A percentile compares a stretch with the other conserved stretches of the same genome.
Conservation (phyloP, 805 yeast species). For the Saccharomycopsis synnaedendra region DNA sequence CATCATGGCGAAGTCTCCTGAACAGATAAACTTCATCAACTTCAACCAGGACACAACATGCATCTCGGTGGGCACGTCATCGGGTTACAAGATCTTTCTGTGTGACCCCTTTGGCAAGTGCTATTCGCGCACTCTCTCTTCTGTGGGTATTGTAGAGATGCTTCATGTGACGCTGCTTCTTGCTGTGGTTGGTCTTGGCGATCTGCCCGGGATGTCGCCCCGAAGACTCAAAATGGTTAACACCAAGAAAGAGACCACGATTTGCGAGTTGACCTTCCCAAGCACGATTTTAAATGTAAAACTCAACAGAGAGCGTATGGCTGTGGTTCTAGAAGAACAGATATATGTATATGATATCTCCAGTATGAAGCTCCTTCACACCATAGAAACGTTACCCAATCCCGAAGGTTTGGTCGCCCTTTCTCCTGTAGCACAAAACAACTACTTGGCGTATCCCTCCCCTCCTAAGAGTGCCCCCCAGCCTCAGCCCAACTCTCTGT, state of each 20-base stretch:
- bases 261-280: slow-evolving; percentile 67
- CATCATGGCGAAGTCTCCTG: background rate
- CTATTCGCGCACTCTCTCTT: slow-evolving; percentile 36
- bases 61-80: slow-evolving; percentile 53
- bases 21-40: slow-evolving; percentile 36
- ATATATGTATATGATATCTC: slow-evolving; percentile 64
- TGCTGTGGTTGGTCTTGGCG: slow-evolving; percentile 66
- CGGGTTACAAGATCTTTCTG: slow-evolving; percentile 55
- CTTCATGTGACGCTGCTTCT: slow-evolving; percentile 60
- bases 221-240: slow-evolving; percentile 73
- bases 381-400: slow-evolving; percentile 36
- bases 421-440: slow-evolving; percentile 39
- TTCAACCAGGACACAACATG: slow-evolving; percentile 72
- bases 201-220: slow-evolving; percentile 59
- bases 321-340: slow-evolving; percentile 53
- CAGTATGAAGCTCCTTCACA: slow-evolving; percentile 52
- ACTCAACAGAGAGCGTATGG: slow-evolving; percentile 52
- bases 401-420: slow-evolving; percentile 51
- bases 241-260: slow-evolving; percentile 49
- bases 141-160: slow-evolving; percentile 65
- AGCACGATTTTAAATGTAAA: slow-evolving; percentile 47
- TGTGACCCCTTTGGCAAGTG: slow-evolving; percentile 58
- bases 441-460: slow-evolving; percentile 62
- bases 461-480: slow-evolving; percentile 26
- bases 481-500: slow-evolving; percentile 8